Base-by-base conservation (phyloP, 371 early-diverging fungal genomes). In the Mucor irregularis region DNA sequence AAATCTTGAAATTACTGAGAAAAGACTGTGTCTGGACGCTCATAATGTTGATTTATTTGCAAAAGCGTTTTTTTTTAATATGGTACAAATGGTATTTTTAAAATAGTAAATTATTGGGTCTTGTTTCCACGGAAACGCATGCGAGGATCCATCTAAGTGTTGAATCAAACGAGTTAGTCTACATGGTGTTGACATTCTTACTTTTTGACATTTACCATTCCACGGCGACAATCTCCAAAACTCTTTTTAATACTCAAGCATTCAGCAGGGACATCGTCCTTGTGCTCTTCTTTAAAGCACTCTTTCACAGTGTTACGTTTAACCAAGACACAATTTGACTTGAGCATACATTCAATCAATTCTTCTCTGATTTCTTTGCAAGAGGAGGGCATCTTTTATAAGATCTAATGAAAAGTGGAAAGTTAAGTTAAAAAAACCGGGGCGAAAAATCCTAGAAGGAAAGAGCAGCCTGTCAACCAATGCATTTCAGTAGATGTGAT, bases 321-420 rank as follows among this genome's bases (percentile, higher is more conserved):
- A 31, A 76, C 72, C n/a, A 87, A 59, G 5, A 88, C 85, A 59
- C 90, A 89, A 40, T 89, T 78, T 13, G 90, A 87, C 60, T 86
- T 86, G 53, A 87, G 72, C 63, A 89, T 81, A 62, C 89, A 88
- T 51, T 87, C 82, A 44, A 85, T 84, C 33, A 86, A 73, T 30
- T 87, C 89, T 48, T 83, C 72, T 49, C 90, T 78, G 58, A 87
- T 80, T 53, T 85, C 88, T 56, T 86, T 79, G 64, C 90, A 89
- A 28, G 83, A 76, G 28, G 82, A 82, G 33, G 85, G 85, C 83
- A 85, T 85, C 5, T 10, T 45, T 54, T 22, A 28, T 52, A 26
- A 17, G 33, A 38, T n/a, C n/a, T 50, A 6, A 49, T 11, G 35
- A 17, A 51, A 26, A 39, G 19, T 16, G 45, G 9, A n/a, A 45